Base-by-base conservation (phyloP, 2,329 filamentous ascomycete species). In the Lachnellula willkommii region DNA sequence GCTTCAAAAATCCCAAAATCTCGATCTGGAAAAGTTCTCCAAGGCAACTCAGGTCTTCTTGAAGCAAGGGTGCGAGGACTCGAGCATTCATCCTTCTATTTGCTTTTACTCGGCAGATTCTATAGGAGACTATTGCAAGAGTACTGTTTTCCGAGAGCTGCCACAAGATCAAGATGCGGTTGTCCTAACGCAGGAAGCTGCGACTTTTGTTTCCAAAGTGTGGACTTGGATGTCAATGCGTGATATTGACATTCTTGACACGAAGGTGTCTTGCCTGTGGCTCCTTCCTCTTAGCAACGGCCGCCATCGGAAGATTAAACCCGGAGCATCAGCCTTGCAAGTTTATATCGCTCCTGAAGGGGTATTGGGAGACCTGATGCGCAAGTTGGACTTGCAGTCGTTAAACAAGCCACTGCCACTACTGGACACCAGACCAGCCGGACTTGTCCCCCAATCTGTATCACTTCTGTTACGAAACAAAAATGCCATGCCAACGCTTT, bases 251-350 rank as follows among this genome's bases (percentile, higher is more conserved):
- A 45, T 63, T 9, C 17, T 42, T 14, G 47, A 58, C 50, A 37
- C 51, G 8, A 32, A 50, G 7, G 15, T 65, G 14, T 57, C 53
- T 22, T 35, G 28, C 20, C 50, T 69, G 12, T 70, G 68, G 68
- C 55, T 70, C 4, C 40, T 70, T 8, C 68, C 67, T 2, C 39
- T 65, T 5, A 57, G 54, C 26, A 63, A 64, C 46, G 55, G 62
- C 1, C 49, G 43, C 9, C 60, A 66, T 52, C 60, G 65, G 39
- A 62, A 63, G 48, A 32, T 65, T 2, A 58, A 53, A 36, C 55
- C 61, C 14, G 26, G 12, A 37, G 47, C 32, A 17, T 58, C 26
- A 37, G 15, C 42, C 7, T 57, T 48, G 11, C 35, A 43, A 17
- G 43, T 57, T 1, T 52, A 57, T 24, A 15, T 58, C 26, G 50